Evolutionary conservation across 1,284 basidiomycete species (phyloP).

Genomic region (Microstroma glucosiphilum): DNA sequence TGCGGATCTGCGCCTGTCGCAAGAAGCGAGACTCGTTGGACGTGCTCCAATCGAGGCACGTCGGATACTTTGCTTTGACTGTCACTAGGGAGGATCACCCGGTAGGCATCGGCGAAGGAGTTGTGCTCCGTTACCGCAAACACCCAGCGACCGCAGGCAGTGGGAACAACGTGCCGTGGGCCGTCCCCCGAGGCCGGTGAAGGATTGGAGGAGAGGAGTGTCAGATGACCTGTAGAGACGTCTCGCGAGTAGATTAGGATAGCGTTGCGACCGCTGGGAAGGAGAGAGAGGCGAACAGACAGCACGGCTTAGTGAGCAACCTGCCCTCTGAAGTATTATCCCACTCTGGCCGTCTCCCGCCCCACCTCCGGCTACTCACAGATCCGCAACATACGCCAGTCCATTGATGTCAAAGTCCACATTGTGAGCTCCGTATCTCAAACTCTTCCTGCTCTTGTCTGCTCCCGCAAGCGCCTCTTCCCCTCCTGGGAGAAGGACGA

Average conservation of each 20-base stretch:
- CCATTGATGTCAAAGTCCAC: slow-evolving; percentile 21
- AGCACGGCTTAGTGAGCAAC: not conserved
- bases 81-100: slow-evolving; percentile 2
- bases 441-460: slow-evolving; percentile 32
- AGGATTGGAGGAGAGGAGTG: slow-evolving; percentile 18
- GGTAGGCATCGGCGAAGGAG: slow-evolving; percentile 29
- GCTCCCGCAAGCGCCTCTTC: slow-evolving; percentile 18
- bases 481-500: slow-evolving; percentile 29
- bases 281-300: not conserved
- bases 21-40: slow-evolving; percentile 20
- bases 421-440: slow-evolving; percentile 35
- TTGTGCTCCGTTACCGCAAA: slow-evolving; percentile 44
- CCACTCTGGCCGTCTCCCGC: too few species aligned
- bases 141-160: slow-evolving; percentile 24
- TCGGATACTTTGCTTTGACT: not conserved
- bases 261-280: slow-evolving; percentile 29
- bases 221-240: slow-evolving; percentile 12
- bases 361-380: slow-evolving; percentile 15
- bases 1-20: slow-evolving; percentile 7
- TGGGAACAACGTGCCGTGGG: slow-evolving; percentile 38
- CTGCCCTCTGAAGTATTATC: too few species aligned
- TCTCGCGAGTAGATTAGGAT: slow-evolving; percentile 27
- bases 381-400: slow-evolving; percentile 36
- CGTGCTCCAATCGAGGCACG: slow-evolving; percentile 1
- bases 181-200: slow-evolving; percentile 28